A percentile compares a stretch with the other conserved stretches of the same genome.
These are phyloP conservation scores for Ceriops decandra DNA, from an alignment of 345 rosid species.

Conservation along the genomic window DNA sequence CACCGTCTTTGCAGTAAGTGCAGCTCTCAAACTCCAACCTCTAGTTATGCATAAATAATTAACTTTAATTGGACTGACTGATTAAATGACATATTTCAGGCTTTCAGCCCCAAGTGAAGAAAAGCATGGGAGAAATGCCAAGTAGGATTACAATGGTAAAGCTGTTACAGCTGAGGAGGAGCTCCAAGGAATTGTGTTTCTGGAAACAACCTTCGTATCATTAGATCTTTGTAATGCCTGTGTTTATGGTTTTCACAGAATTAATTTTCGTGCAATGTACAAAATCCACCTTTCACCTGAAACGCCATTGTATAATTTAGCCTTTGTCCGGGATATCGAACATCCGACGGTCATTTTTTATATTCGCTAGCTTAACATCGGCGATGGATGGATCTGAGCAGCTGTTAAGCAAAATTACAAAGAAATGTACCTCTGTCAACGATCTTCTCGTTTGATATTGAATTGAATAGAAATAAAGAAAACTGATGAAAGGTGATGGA, in stretches of 20 bases:
- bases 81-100: slow-evolving; percentile 35
- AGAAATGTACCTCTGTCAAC: too few species aligned
- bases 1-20: slow-evolving; percentile 77
- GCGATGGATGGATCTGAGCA: too few species aligned
- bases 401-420: too few species aligned
- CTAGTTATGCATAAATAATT: neutral
- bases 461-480: too few species aligned
- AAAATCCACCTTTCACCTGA: slow-evolving; percentile 23
- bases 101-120: slow-evolving; percentile 81
- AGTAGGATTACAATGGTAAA: neutral
- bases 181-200: slow-evolving; percentile 22
- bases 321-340: neutral
- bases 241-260: slow-evolving; percentile 11
- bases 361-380: too few species aligned
- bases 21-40: neutral
- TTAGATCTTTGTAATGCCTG: slow-evolving; percentile 29
- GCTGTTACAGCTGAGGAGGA: slow-evolving; percentile 1
- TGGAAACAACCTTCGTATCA: slow-evolving; percentile 20
- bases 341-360: neutral
- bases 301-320: neutral
- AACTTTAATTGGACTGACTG: neutral
- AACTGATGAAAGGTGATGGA: too few species aligned
- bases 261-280: slow-evolving; percentile 34
- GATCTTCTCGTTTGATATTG: too few species aligned
- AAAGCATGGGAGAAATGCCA: neutral